phyloP scores from a whole-genome alignment of 2,329 filamentous ascomycete species.

The Pseudocercospora musae region DNA sequence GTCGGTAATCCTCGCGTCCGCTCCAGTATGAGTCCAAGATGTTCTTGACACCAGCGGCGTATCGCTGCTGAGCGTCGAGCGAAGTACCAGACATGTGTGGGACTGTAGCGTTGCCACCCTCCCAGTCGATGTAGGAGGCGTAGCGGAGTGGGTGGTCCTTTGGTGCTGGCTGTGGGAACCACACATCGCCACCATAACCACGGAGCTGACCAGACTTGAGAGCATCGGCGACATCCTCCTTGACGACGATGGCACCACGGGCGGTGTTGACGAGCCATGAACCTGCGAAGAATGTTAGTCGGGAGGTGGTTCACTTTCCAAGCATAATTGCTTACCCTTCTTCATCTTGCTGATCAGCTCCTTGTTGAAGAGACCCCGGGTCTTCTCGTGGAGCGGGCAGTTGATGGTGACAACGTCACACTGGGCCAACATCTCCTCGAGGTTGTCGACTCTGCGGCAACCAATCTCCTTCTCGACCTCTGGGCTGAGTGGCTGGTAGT shows the following conservation, averaged over 20 bases:
- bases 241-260: conserved; percentile 97
- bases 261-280: conserved; percentile 98
- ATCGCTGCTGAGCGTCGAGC: conserved; percentile 90
- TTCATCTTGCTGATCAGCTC: conserved; percentile 99
- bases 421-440: conserved; percentile 91
- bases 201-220: conserved; percentile 88
- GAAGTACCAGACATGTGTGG: conserved; percentile 98
- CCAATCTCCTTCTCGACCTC: conserved; percentile 95
- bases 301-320: neutral
- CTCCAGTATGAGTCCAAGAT: conserved; percentile 90
- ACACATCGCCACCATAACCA: conserved; percentile 84
- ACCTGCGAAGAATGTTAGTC: conserved; percentile 48
- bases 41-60: conserved; percentile 61
- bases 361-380: conserved; percentile 95
- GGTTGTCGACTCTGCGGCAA: conserved; percentile 77
- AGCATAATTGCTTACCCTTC: conserved; percentile 59
- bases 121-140: conserved; percentile 83
- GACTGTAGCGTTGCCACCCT: conserved; percentile 97
- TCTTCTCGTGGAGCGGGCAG: conserved; percentile 99
- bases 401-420: conserved; percentile 99
- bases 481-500: conserved; percentile 89
- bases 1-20: conserved; percentile 81
- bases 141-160: conserved; percentile 88
- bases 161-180: conserved; percentile 97
- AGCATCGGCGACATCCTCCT: conserved; percentile 95